A percentile compares a stretch with the other conserved stretches of the same genome.
These are phyloP conservation scores for Pholiota molesta DNA, from an alignment of 768 basidiomycete genomes.

Conservation along the genomic window DNA sequence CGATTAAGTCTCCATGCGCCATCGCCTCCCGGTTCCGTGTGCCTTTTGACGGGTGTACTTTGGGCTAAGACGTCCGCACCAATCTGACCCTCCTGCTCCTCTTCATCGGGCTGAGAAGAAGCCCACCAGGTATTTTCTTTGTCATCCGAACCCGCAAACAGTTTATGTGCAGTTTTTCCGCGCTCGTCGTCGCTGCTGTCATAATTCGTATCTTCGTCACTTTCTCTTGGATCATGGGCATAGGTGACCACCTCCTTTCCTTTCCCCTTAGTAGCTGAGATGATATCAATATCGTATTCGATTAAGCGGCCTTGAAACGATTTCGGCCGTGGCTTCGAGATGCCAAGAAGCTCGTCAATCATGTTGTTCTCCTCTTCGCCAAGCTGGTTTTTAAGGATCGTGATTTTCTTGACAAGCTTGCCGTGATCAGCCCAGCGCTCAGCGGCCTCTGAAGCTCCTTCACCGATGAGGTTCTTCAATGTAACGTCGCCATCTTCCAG, in stretches of 20 bases:
- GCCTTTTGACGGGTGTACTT: conserved; percentile 9
- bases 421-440: conserved; percentile 58
- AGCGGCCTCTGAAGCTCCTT: conserved; percentile 47
- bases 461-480: conserved; percentile 69
- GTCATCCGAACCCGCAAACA: conserved; percentile 48
- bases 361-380: conserved; percentile 33
- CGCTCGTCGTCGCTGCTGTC: conserved; percentile 53
- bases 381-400: conserved; percentile 47
- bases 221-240: conserved; percentile 26
- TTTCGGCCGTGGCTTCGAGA: neutral
- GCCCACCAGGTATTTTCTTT: conserved; percentile 37
- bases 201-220: conserved; percentile 36
- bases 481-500: conserved; percentile 48
- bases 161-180: conserved; percentile 54
- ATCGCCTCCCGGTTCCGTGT: conserved; percentile 11
- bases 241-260: conserved; percentile 20
- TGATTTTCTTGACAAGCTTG: conserved; percentile 44
- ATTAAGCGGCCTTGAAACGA: conserved; percentile 1
- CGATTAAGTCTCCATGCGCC: conserved; percentile 22
- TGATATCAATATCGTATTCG: neutral
- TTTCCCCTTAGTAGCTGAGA: conserved; percentile 15
- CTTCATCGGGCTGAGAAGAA: conserved; percentile 26
- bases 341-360: conserved; percentile 37
- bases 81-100: conserved; percentile 2
- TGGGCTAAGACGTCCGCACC: neutral